phyloP scores from a whole-genome alignment of 768 basidiomycete genomes.

The Rhodotorula taiwanensis region DNA sequence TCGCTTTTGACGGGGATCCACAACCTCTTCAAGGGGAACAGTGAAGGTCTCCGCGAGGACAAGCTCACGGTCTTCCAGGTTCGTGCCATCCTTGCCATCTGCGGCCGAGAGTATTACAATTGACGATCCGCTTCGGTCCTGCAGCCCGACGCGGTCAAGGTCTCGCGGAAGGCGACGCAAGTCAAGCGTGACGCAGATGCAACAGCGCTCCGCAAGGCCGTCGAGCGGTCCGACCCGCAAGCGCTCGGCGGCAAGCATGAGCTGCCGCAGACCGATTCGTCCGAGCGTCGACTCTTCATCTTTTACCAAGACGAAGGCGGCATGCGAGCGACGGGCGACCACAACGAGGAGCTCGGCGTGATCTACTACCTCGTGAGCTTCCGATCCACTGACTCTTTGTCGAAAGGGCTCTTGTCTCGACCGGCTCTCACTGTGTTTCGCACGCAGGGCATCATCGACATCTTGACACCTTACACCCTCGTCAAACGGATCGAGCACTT shows the following conservation, averaged over 20 bases:
- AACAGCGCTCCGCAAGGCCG: conserved; percentile 73
- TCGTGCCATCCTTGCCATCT: conserved; percentile 43
- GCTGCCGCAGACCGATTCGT: conserved; percentile 60
- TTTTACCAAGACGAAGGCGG: conserved; percentile 98
- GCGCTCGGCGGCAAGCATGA: conserved; percentile 53
- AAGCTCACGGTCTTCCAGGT: conserved; percentile 89
- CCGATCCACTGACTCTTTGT: no score
- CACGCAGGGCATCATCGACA: conserved; percentile 76
- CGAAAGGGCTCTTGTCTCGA: not conserved
- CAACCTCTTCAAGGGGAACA: conserved; percentile 79
- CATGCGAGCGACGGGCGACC: conserved; percentile 77
- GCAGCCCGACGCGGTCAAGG: conserved; percentile 62
- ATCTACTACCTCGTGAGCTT: conserved; percentile 41
- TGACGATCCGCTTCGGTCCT: not conserved
- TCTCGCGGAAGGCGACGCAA: conserved; percentile 58
- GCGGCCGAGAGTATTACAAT: no score
- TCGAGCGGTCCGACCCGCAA: conserved; percentile 73
- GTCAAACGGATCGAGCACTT: conserved; percentile 77
- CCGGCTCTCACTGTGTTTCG: no score
- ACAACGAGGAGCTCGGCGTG: conserved; percentile 62
- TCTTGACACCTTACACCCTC: conserved; percentile 75
- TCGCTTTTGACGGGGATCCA: conserved; percentile 90
- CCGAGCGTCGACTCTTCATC: conserved; percentile 63
- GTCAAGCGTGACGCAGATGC: conserved; percentile 61
- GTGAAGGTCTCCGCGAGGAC: conserved; percentile 81